These are phyloP conservation scores for Maudiozyma bulderi DNA, from an alignment of 805 yeast genomes.

Conservation along the genomic window DNA sequence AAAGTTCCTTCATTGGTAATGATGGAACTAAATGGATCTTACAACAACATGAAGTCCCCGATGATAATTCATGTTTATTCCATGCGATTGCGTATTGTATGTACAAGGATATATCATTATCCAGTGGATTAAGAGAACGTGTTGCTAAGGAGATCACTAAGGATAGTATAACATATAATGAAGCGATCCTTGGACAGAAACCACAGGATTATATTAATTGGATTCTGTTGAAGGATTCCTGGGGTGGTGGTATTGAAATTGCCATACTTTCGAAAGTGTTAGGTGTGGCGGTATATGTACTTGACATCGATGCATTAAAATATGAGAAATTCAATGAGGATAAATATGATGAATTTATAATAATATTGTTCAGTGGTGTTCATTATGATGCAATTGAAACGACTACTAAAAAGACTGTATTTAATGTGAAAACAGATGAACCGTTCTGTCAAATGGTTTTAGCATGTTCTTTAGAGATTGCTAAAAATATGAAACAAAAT, in stretches of 20 bases:
- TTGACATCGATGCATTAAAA: constrained; percentile 56
- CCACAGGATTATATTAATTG: constrained; percentile 45
- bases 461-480: constrained; percentile 33
- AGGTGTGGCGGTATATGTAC: constrained; percentile 43
- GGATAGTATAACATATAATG: constrained; percentile 40
- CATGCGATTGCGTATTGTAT: constrained; percentile 51
- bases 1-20: constrained; percentile 8
- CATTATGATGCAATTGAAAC: constrained; percentile 61
- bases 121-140: constrained; percentile 40
- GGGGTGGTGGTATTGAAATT: constrained; percentile 83
- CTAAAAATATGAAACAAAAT: constrained; percentile 36
- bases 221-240: constrained; percentile 50
- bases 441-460: constrained; percentile 25
- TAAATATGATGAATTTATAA: constrained; percentile 35
- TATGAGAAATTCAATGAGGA: constrained; percentile 45
- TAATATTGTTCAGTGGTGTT: constrained; percentile 56
- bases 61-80: constrained; percentile 72
- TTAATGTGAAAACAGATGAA: constrained; percentile 27
- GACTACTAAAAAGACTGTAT: constrained; percentile 32
- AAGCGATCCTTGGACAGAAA: constrained; percentile 46
- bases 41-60: constrained; percentile 52
- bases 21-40: constrained; percentile 26
- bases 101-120: constrained; percentile 35
- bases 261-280: constrained; percentile 49
- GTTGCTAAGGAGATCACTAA: constrained; percentile 39